These are phyloP conservation scores for Fusarium poae DNA, from an alignment of 2,329 filamentous ascomycete genomes.

Conservation along the genomic window DNA sequence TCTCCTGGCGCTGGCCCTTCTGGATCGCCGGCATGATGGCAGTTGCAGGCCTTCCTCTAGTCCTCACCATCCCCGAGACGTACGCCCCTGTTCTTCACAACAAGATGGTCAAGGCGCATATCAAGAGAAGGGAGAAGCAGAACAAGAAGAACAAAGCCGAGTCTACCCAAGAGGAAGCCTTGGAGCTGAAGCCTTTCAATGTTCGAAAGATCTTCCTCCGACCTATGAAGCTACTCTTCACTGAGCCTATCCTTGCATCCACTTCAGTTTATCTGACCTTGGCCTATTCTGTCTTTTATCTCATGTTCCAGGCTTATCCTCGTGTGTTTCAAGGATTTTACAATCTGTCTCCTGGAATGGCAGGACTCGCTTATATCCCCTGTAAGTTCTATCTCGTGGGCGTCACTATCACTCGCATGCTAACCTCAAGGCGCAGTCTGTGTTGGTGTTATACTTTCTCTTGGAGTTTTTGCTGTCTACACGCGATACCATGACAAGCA, in stretches of 20 bases:
- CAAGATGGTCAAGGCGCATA: constrained; percentile 61
- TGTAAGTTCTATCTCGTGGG: constrained; percentile 51
- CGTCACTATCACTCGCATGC: background rate
- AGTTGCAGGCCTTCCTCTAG: constrained; percentile 48
- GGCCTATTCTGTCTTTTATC: constrained; percentile 65
- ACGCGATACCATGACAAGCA: constrained; percentile 49
- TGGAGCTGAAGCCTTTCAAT: constrained; percentile 54
- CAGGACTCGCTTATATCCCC: constrained; percentile 62
- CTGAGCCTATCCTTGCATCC: constrained; percentile 64
- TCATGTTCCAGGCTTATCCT: constrained; percentile 65
- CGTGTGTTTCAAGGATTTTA: constrained; percentile 62
- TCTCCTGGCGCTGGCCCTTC: constrained; percentile 58
- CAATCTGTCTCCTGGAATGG: constrained; percentile 61
- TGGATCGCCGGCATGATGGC: constrained; percentile 56
- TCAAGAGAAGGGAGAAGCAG: constrained; percentile 59
- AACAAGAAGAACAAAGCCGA: constrained; percentile 58
- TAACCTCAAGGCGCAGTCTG: constrained; percentile 39
- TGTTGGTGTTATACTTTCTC: constrained; percentile 43
- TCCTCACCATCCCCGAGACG: constrained; percentile 59
- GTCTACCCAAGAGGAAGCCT: constrained; percentile 54
- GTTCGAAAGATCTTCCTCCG: constrained; percentile 63
- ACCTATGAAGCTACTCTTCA: constrained; percentile 62
- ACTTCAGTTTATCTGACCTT: constrained; percentile 64
- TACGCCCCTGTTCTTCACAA: constrained; percentile 66
- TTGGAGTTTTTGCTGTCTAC: constrained; percentile 46